phyloP scores from a whole-genome alignment of 441 rosid species.

The Gossypium davidsonii region DNA sequence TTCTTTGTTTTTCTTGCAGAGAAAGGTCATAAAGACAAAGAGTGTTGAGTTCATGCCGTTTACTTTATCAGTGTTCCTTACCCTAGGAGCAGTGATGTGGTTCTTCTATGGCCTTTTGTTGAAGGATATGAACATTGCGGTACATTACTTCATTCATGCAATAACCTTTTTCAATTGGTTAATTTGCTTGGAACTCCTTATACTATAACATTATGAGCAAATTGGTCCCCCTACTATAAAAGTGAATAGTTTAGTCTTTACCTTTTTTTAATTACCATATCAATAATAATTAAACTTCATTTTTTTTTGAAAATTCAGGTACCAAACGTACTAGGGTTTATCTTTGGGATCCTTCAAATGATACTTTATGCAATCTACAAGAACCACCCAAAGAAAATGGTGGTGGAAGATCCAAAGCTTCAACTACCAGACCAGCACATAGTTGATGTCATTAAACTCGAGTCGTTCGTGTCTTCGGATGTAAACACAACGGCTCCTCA shows the following conservation, averaged over 20 bases:
- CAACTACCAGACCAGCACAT: constrained; percentile 47
- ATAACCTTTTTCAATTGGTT: neutral
- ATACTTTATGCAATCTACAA: constrained; percentile 58
- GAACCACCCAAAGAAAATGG: constrained; percentile 30
- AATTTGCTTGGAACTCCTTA: neutral
- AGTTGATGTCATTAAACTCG: constrained; percentile 38
- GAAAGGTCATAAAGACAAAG: constrained; percentile 67
- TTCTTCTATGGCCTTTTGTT: constrained; percentile 63
- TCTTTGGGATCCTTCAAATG: constrained; percentile 74
- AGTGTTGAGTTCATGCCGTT: constrained; percentile 91
- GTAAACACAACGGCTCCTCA: neutral
- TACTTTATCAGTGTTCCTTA: constrained; percentile 62
- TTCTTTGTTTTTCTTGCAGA: constrained; percentile 27
- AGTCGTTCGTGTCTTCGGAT: neutral
- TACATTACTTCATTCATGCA: constrained; percentile 29
- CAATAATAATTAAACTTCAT: neutral
- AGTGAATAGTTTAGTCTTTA: neutral
- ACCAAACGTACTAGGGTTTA: constrained; percentile 71
- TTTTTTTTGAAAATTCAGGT: constrained; percentile 28
- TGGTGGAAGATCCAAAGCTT: constrained; percentile 26
- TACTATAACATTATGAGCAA: neutral
- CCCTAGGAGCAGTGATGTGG: constrained; percentile 82
- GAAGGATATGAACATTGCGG: constrained; percentile 60
- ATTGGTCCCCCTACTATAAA: neutral
- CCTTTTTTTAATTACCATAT: too few species aligned